These are phyloP conservation scores for Balamuthia mandrillaris DNA, from an alignment of 208 protist species.

Conservation along the genomic window DNA sequence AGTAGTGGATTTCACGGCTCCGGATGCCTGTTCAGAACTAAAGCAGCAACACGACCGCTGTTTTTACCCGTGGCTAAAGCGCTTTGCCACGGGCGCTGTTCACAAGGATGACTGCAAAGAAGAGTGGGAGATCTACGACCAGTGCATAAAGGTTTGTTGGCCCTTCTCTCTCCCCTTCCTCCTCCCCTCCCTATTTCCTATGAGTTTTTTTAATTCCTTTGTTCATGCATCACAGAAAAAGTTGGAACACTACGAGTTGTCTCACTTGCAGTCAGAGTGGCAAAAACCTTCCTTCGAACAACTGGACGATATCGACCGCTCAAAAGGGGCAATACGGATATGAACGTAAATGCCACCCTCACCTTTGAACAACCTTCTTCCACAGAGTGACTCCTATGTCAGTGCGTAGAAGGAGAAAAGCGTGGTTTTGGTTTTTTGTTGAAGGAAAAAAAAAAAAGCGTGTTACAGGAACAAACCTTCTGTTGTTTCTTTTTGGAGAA, in stretches of 20 bases:
- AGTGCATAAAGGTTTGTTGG: not conserved
- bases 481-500: no score
- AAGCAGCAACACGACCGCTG: conserved; percentile 19
- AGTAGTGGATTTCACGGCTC: not conserved
- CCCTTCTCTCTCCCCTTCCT: not conserved
- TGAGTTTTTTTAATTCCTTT: not conserved
- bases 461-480: no score
- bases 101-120: conserved; percentile 2
- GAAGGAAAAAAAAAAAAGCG: no score
- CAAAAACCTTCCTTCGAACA: not conserved
- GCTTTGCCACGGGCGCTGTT: not conserved
- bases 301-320: conserved; percentile 2
- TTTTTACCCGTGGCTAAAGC: conserved; percentile 1
- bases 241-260: not conserved
- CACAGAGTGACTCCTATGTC: no score
- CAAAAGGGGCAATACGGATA: no score
- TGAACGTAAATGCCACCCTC: no score
- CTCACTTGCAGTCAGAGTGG: conserved; percentile 16
- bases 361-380: no score
- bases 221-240: not conserved
- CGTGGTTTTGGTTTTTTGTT: no score
- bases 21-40: not conserved
- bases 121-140: not conserved
- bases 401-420: no score
- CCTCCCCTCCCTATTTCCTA: not conserved